phyloP scores from a whole-genome alignment of 2,329 filamentous ascomycete species.

The Boeremia lycopersici region DNA sequence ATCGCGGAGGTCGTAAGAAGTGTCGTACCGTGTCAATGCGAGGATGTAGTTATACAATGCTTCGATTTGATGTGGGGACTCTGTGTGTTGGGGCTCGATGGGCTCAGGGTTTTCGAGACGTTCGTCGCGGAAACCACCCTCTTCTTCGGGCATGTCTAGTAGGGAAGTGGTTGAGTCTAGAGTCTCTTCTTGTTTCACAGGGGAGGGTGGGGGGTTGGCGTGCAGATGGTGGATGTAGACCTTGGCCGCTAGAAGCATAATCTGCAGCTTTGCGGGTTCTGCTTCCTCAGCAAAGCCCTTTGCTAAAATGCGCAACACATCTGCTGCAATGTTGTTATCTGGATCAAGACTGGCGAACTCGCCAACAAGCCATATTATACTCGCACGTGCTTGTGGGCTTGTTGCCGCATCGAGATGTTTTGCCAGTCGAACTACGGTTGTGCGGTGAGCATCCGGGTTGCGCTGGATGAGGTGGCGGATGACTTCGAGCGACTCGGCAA shows the following conservation, averaged over 20 bases:
- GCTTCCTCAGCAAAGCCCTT: conserved; percentile 85
- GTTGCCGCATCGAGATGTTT: conserved; percentile 89
- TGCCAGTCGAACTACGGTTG: conserved; percentile 85
- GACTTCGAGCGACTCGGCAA: conserved; percentile 91
- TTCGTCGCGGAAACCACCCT: conserved; percentile 42
- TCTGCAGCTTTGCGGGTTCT: conserved; percentile 87
- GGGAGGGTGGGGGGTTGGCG: conserved; percentile 55
- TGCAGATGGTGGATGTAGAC: conserved; percentile 91
- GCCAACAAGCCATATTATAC: conserved; percentile 96
- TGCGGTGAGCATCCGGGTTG: conserved; percentile 77
- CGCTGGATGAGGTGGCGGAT: conserved; percentile 96
- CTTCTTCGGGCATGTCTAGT: conserved; percentile 43
- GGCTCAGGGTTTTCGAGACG: conserved; percentile 26
- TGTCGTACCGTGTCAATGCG: conserved; percentile 87
- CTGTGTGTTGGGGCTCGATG: conserved; percentile 24
- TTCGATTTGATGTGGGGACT: conserved; percentile 70
- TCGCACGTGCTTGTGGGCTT: conserved; percentile 86
- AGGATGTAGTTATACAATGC: conserved; percentile 85
- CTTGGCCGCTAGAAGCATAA: conserved; percentile 91
- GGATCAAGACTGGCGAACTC: conserved; percentile 84
- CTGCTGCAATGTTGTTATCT: conserved; percentile 88
- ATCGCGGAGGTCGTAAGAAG: conserved; percentile 92
- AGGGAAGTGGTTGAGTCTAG: conserved; percentile 29
- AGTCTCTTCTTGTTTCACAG: conserved; percentile 42
- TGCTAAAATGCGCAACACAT: conserved; percentile 85